Evolutionary conservation across 768 basidiomycete species (phyloP).

Genomic region (Chlorophyllum brunneum): DNA sequence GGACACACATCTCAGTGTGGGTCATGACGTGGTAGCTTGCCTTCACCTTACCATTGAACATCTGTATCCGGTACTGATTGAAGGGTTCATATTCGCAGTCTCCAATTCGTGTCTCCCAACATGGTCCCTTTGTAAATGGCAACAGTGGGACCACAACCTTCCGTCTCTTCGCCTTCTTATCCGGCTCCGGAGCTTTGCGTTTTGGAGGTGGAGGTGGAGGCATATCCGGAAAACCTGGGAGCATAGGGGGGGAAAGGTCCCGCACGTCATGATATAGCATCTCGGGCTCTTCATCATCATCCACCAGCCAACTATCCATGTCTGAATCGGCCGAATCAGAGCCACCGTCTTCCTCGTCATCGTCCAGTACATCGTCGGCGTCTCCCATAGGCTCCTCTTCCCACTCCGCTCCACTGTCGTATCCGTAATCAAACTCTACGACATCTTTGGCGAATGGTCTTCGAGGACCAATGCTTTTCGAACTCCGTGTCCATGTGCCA

Average conservation of each 20-base stretch:
- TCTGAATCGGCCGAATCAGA: conserved; percentile 69
- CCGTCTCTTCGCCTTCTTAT: conserved; percentile 62
- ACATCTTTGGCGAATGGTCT: conserved; percentile 79
- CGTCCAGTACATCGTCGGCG: conserved; percentile 72
- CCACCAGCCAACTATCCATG: conserved; percentile 74
- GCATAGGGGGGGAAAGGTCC: conserved; percentile 29
- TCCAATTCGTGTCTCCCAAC: conserved; percentile 71
- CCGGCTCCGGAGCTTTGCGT: conserved; percentile 58
- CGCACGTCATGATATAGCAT: conserved; percentile 35
- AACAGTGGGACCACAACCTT: conserved; percentile 76
- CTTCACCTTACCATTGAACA: conserved; percentile 69
- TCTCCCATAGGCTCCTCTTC: conserved; percentile 81
- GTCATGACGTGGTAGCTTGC: not conserved
- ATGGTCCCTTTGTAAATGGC: conserved; percentile 79
- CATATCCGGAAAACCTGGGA: conserved; percentile 28
- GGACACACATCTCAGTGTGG: conserved; percentile 4
- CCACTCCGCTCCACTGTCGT: conserved; percentile 97
- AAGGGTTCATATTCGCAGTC: conserved; percentile 68
- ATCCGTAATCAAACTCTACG: conserved; percentile 78
- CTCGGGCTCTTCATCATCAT: conserved; percentile 59
- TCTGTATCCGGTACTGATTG: conserved; percentile 68
- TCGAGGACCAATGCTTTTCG: conserved; percentile 75
- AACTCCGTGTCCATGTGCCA: conserved; percentile 90
- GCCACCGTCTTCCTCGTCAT: conserved; percentile 59
- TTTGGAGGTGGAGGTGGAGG: conserved; percentile 36